Percentiles rank a stretch among this genome's conserved stretches.
These are phyloP conservation scores for Lagerstroemia speciosa DNA, from an alignment of 345 rosid genomes.

Conservation along the genomic window DNA sequence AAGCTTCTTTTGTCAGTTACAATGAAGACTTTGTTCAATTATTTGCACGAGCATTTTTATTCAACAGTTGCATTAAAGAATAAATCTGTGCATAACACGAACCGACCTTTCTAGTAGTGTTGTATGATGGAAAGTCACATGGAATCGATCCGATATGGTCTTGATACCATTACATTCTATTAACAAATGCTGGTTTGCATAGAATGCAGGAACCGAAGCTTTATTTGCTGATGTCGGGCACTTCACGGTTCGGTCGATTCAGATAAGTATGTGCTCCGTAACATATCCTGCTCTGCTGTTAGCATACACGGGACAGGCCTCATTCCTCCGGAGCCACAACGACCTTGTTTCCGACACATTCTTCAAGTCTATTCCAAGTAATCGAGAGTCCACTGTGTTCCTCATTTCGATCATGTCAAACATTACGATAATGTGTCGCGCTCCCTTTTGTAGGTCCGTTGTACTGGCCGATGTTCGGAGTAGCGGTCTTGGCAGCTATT, in stretches of 20 bases:
- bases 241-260: slow-evolving; percentile 37
- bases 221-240: slow-evolving; percentile 58
- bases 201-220: slow-evolving; percentile 36
- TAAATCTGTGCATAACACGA: too few species aligned
- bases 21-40: too few species aligned
- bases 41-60: too few species aligned
- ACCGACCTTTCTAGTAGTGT: too few species aligned
- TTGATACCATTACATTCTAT: too few species aligned
- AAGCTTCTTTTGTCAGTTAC: too few species aligned
- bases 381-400: too few species aligned
- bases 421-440: not conserved
- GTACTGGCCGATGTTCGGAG: slow-evolving; percentile 47
- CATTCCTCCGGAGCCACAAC: slow-evolving; percentile 18
- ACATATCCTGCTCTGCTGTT: slow-evolving; percentile 32
- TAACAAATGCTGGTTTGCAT: not conserved
- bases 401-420: not conserved
- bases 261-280: slow-evolving; percentile 28
- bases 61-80: too few species aligned
- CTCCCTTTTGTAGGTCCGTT: slow-evolving; percentile 17
- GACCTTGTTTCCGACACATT: slow-evolving; percentile 13
- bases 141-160: too few species aligned
- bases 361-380: slow-evolving; percentile 14
- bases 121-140: too few species aligned
- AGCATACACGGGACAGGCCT: slow-evolving; percentile 32
- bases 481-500: slow-evolving; percentile 34